These are phyloP conservation scores for Xylaria sp. DNA, from an alignment of 2,329 filamentous ascomycete species.

Conservation along the genomic window DNA sequence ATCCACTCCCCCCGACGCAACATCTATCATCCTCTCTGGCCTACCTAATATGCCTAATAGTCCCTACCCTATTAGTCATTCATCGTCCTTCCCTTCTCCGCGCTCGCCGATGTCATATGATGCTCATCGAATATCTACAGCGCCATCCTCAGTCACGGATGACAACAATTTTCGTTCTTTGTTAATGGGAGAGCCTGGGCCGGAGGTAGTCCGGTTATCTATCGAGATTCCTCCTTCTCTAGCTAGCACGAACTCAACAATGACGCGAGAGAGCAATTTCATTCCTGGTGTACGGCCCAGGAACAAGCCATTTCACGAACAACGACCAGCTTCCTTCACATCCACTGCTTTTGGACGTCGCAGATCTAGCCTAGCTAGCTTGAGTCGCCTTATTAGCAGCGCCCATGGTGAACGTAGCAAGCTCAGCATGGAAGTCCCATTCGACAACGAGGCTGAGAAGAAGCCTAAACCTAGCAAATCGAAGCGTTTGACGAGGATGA, in stretches of 20 bases:
- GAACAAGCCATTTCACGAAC: constrained; percentile 61
- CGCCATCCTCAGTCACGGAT: constrained; percentile 78
- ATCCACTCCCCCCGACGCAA: constrained; percentile 63
- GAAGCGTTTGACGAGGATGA: constrained; percentile 77
- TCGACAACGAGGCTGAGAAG: constrained; percentile 67
- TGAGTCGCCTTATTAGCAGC: constrained; percentile 80
- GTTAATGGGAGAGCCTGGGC: constrained; percentile 78
- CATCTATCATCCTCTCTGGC: constrained; percentile 58
- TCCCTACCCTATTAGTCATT: constrained; percentile 72
- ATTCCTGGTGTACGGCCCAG: constrained; percentile 51
- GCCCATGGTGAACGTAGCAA: constrained; percentile 81
- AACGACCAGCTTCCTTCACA: constrained; percentile 71
- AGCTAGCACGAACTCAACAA: constrained; percentile 81
- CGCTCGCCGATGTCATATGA: constrained; percentile 77
- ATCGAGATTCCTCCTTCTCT: constrained; percentile 78
- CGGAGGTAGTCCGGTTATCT: constrained; percentile 75
- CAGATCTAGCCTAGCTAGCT: constrained; percentile 79
- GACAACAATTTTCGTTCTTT: constrained; percentile 77
- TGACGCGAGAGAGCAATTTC: constrained; percentile 74
- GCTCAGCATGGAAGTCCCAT: constrained; percentile 73
- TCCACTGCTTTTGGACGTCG: constrained; percentile 73
- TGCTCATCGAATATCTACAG: constrained; percentile 77
- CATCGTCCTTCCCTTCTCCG: constrained; percentile 77
- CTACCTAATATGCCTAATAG: constrained; percentile 64
- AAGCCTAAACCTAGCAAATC: constrained; percentile 71